Base-by-base conservation (phyloP, 2,329 filamentous ascomycete genomes). In the Helotiales sp. region DNA sequence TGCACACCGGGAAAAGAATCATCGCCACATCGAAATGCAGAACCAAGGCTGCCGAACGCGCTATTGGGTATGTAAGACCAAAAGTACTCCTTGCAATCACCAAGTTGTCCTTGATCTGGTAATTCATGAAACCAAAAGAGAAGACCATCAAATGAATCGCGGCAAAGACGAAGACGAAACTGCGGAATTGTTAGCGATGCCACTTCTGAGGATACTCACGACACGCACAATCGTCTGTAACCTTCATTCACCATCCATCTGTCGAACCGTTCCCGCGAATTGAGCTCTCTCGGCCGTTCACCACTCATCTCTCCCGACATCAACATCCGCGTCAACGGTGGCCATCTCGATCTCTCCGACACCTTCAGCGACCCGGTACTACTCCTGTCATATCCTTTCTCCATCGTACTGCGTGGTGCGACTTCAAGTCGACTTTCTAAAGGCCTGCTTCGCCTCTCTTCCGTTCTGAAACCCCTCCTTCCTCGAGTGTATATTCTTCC, bases 241-340 rank as follows among this genome's bases (percentile, higher is more conserved):
- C 90, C 90, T 72, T 93, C 90, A 71, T 93, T 93, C 61, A 93
- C 88, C 90, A 95, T 93, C 90, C 90, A 95, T 64, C 86, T 80
- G 73, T 93, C 88, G 70, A 93, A 88, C 71, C 83, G 88, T 72
- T 93, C 88, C 69, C 83, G 82, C 62, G 83, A 74, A 24, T 84
- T 85, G 66, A 93, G 76, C 56, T 86, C 81, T 70, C 85, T 86
- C 65, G 88, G 86, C 68, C 79, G 82, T 71, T 91, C 87, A 68
- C 86, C 86, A 54, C 86, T 90, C 83, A 93, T 89, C 76, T 92
- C 88, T 50, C 90, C 89, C 55, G 90, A 91, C 72, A 93, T 82
- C 71, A 95, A 77, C 87, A 93, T 91, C 63, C 89, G 84, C 60
- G 89, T 91, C 55, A 95, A 80, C 15, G 90, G 89, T 61, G 90